A percentile compares a stretch with the other conserved stretches of the same genome.
Conservation (phyloP, 176 grass and related monocot species). For the Cocos nucifera region DNA sequence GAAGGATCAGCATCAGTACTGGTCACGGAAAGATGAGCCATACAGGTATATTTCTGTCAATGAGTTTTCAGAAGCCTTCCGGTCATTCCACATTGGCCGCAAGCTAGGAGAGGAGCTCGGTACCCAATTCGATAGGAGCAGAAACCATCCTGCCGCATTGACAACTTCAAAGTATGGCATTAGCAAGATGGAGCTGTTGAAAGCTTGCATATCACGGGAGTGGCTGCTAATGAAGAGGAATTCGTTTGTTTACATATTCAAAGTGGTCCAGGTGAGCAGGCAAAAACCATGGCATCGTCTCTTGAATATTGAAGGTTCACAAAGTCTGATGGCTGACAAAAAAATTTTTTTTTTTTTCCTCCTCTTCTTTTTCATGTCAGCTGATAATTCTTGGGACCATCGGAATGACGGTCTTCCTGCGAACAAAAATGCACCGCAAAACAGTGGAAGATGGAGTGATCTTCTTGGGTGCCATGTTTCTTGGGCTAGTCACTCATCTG, state of each 20-base stretch:
- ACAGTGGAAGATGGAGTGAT: slow-evolving; percentile 23
- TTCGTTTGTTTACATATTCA: slow-evolving; percentile 66
- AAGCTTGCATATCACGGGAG: slow-evolving; percentile 54
- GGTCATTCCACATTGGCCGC: slow-evolving; percentile 48
- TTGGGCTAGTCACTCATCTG: slow-evolving; percentile 29
- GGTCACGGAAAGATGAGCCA: slow-evolving; percentile 41
- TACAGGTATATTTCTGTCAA: slow-evolving; percentile 57
- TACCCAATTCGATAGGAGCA: slow-evolving; percentile 44
- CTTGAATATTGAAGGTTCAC: no score
- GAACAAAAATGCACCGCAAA: slow-evolving; percentile 36
- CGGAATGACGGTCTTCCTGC: slow-evolving; percentile 44
- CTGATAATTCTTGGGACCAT: slow-evolving; percentile 37
- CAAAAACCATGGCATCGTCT: no score
- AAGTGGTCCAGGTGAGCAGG: slow-evolving; percentile 35
- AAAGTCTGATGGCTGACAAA: no score
- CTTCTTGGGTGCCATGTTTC: slow-evolving; percentile 36
- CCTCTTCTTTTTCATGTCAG: slow-evolving; percentile 9
- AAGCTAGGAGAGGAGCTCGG: slow-evolving; percentile 35
- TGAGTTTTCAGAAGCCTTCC: slow-evolving; percentile 58
- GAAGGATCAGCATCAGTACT: slow-evolving; percentile 80
- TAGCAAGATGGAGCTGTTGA: slow-evolving; percentile 46
- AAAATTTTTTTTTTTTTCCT: no score
- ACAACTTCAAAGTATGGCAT: slow-evolving; percentile 60
- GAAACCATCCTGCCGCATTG: slow-evolving; percentile 52
- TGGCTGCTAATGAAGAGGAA: slow-evolving; percentile 72